Evolutionary conservation across 2,329 filamentous ascomycete species (phyloP).

Genomic region (Diplodia mutila): DNA sequence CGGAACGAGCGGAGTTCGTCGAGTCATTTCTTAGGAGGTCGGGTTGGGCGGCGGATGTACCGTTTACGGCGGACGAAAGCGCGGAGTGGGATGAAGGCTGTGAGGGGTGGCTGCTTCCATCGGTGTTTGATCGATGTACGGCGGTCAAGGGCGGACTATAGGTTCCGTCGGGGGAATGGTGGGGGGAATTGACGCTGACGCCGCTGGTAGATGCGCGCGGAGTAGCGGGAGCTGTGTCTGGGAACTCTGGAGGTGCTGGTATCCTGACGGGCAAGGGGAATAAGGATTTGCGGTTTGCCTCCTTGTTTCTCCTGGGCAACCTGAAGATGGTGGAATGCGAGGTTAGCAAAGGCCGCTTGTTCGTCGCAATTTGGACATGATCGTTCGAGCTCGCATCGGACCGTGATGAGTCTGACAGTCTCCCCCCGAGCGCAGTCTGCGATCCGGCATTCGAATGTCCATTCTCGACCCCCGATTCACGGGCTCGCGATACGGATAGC

Average conservation of each 20-base stretch:
- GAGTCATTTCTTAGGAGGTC: conserved; percentile 64
- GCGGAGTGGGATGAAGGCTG: conserved; percentile 58
- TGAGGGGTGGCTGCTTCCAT: conserved; percentile 39
- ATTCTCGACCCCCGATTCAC: conserved; percentile 59
- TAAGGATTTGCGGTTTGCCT: conserved; percentile 70
- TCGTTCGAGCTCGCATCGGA: conserved; percentile 79
- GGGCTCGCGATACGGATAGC: conserved; percentile 62
- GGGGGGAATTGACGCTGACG: conserved; percentile 39
- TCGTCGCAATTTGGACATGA: conserved; percentile 43
- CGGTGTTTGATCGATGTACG: conserved; percentile 33
- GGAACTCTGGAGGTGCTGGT: conserved; percentile 50
- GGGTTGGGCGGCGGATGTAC: conserved; percentile 42
- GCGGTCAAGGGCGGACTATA: conserved; percentile 48
- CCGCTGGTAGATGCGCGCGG: conserved; percentile 48
- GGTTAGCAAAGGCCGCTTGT: conserved; percentile 51
- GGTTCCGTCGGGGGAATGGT: conserved; percentile 39
- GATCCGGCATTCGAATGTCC: conserved; percentile 53
- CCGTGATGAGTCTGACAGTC: conserved; percentile 80
- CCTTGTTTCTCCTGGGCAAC: conserved; percentile 72
- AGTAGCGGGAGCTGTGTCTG: conserved; percentile 50
- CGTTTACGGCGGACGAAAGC: conserved; percentile 41
- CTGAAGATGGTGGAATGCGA: conserved; percentile 75
- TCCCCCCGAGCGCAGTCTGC: conserved; percentile 15
- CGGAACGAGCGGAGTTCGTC: conserved; percentile 68
- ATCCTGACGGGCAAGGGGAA: conserved; percentile 88